Conservation (phyloP, 768 basidiomycete species). For the Phanerochaete sordida region DNA sequence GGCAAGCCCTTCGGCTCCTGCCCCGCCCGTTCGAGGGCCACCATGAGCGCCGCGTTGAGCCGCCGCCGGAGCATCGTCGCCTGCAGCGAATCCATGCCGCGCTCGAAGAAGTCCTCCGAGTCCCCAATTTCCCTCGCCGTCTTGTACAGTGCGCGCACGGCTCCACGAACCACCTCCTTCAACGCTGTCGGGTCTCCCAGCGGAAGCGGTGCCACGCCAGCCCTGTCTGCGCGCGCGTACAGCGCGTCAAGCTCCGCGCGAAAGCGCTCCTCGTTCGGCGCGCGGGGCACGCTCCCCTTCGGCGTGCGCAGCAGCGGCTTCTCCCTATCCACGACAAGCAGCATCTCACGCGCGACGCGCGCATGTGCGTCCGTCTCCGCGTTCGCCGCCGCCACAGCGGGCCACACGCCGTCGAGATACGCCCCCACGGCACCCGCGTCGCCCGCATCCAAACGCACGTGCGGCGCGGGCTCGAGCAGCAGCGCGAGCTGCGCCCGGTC, state of each 20-base stretch:
- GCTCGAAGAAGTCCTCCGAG: conserved; percentile 35
- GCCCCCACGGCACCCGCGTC: conserved; percentile 16
- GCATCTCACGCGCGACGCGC: conserved; percentile 35
- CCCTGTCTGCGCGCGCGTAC: conserved; percentile 28
- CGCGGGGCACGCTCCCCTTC: conserved; percentile 36
- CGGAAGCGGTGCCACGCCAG: conserved; percentile 24
- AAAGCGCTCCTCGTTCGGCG: conserved; percentile 29
- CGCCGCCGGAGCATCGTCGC: conserved; percentile 31
- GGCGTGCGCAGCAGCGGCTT: conserved; percentile 33
- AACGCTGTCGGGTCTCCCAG: conserved; percentile 17
- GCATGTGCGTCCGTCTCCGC: conserved; percentile 34
- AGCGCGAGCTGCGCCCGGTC: conserved; percentile 33
- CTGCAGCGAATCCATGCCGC: conserved; percentile 39
- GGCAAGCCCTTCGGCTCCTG: background rate
- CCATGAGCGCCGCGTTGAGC: background rate
- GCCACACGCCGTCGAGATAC: conserved; percentile 21
- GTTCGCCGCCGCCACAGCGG: conserved; percentile 33
- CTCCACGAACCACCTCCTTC: conserved; percentile 13
- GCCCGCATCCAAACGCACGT: conserved; percentile 10
- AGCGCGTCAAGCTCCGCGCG: conserved; percentile 31
- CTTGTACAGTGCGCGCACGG: conserved; percentile 22
- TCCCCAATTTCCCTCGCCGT: conserved; percentile 12
- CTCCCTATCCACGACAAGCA: conserved; percentile 30
- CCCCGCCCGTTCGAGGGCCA: too few relatives aligned
- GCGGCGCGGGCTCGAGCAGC: conserved; percentile 28